Percentiles rank a stretch among this genome's conserved stretches.
Evolutionary conservation across 768 basidiomycete genomes (phyloP).

Genomic region (Podaxis sp.): DNA sequence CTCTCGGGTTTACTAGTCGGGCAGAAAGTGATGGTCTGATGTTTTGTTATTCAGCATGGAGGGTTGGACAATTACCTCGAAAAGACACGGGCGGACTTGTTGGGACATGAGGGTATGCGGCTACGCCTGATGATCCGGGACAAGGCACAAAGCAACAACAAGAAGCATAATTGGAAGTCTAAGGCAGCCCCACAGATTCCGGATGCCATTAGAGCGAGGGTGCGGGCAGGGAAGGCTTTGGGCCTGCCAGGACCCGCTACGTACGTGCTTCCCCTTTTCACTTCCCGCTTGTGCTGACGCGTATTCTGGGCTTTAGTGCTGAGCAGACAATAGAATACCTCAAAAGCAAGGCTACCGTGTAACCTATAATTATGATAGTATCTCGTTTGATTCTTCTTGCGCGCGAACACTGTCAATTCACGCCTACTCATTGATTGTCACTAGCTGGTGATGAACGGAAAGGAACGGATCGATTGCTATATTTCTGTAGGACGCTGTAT

Average conservation of each 20-base stretch:
- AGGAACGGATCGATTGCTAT: not conserved
- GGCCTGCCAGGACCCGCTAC: constrained; percentile 26
- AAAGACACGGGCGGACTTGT: constrained; percentile 31
- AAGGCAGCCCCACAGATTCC: constrained; percentile 13
- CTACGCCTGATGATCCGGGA: constrained; percentile 41
- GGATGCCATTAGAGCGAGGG: constrained; percentile 24
- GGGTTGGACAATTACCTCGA: constrained; percentile 70
- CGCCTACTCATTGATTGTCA: not conserved
- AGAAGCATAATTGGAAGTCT: not conserved
- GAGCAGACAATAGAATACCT: constrained; percentile 28
- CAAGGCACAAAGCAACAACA: constrained; percentile 16
- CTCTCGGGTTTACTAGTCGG: not conserved
- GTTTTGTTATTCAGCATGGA: constrained; percentile 46
- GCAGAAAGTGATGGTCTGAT: not conserved
- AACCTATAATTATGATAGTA: not conserved
- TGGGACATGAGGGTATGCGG: constrained; percentile 48
- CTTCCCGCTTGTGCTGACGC: not conserved
- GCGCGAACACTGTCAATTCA: not conserved
- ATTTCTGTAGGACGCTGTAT: not conserved
- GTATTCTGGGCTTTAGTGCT: constrained; percentile 17
- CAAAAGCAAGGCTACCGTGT: constrained; percentile 2
- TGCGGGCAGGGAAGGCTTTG: constrained; percentile 28
- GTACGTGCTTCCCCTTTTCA: constrained; percentile 18
- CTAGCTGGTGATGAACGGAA: not conserved
- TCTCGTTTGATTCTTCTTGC: not conserved